Conservation (phyloP, 2,329 filamentous ascomycete species). For the Paraphoma chrysanthemicola region DNA sequence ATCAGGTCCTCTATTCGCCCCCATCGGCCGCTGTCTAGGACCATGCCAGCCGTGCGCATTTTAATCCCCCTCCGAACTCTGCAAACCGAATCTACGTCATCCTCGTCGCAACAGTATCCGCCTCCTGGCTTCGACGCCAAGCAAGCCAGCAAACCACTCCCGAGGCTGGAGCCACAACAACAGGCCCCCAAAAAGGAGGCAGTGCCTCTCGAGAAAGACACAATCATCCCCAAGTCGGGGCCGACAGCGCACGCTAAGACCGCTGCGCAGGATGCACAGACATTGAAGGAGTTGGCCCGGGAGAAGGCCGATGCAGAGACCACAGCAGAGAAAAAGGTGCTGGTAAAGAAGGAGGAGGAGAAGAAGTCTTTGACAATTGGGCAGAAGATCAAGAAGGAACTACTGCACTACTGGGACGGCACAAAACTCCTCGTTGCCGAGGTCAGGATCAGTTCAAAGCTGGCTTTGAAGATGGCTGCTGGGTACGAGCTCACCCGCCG, state of each 20-base stretch:
- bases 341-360: conserved; percentile 68
- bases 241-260: conserved; percentile 57
- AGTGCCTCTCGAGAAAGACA: conserved; percentile 32
- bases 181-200: conserved; percentile 33
- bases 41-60: conserved; percentile 64
- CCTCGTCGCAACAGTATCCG: conserved; percentile 64
- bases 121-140: conserved; percentile 92
- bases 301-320: conserved; percentile 61
- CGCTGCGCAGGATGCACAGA: conserved; percentile 53
- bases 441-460: conserved; percentile 86
- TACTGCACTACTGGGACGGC: conserved; percentile 96
- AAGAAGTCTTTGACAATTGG: conserved; percentile 86
- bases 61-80: conserved; percentile 61
- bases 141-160: conserved; percentile 83
- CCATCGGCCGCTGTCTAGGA: conserved; percentile 54
- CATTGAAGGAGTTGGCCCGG: conserved; percentile 68
- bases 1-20: conserved; percentile 51
- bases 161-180: conserved; percentile 58
- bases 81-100: conserved; percentile 64
- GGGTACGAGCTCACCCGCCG: conserved; percentile 95
- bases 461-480: conserved; percentile 96
- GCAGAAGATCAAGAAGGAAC: conserved; percentile 95
- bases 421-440: conserved; percentile 93
- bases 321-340: conserved; percentile 61
- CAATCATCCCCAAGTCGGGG: conserved; percentile 45